Evolutionary conservation across 345 rosid species (phyloP), one percentile per base, ranked within the genome.

Genomic region (Physaria fendleri): DNA sequence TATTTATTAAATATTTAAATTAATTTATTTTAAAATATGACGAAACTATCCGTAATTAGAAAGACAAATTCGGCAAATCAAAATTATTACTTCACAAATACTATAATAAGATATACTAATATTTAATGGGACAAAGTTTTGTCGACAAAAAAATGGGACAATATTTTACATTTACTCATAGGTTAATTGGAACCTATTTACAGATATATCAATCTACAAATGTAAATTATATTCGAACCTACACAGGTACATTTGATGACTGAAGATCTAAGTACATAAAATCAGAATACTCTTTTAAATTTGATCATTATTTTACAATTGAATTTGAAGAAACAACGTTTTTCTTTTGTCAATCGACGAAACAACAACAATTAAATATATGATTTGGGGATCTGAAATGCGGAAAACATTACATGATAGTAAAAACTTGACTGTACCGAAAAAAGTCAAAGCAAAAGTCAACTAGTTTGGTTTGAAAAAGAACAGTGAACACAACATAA

Each of bases 371-470:
- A 14, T 11, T 10, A 39, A 27, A 18, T 5, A 37, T 11, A 18
- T 29, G 21, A 20, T 13, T 4, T 78, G 27, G 86, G 82, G 86
- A 85, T 82, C 77, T 52, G 62, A 71, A 76, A 51, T 59, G 75
- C 77, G 64, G 79, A 79, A 78, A 81, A 78, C 89, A 78, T 73
- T 85, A 57, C 56, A 53, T n/a, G n/a, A n/a, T n/a, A n/a, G n/a
- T n/a, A n/a, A n/a, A n/a, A n/a, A n/a, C n/a, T n/a, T n/a, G n/a
- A n/a, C n/a, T n/a, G n/a, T n/a, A n/a, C n/a, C n/a, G n/a, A n/a
- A n/a, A n/a, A n/a, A n/a, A n/a, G n/a, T n/a, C n/a, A n/a, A n/a
- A n/a, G n/a, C n/a, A n/a, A n/a, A n/a, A n/a, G n/a, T n/a, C n/a
- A n/a, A n/a, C n/a, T n/a, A n/a, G n/a, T n/a, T n/a, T n/a, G n/a